Percentiles rank a stretch among this genome's conserved stretches.
Evolutionary conservation across 2,329 filamentous ascomycete species (phyloP).

Genomic region (Fulvia fulva): DNA sequence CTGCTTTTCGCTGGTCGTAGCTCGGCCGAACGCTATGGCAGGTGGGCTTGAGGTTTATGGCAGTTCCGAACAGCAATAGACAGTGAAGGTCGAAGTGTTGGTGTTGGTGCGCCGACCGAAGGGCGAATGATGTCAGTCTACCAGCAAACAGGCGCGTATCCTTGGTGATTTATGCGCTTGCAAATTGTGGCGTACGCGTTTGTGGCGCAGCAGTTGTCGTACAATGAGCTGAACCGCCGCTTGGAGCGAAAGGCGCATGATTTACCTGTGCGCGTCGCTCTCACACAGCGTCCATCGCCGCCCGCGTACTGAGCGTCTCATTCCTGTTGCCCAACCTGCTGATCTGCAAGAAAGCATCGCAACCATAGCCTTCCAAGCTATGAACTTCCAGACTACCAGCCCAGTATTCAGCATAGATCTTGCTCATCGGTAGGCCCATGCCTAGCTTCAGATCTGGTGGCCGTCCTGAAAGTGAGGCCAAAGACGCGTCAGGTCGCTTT

Average conservation of each 20-base stretch:
- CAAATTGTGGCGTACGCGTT: background rate
- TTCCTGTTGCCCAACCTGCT: constrained; percentile 97
- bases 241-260: no score
- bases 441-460: constrained; percentile 84
- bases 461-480: constrained; percentile 74
- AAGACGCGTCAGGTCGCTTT: constrained; percentile 57
- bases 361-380: constrained; percentile 90
- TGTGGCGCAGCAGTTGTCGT: background rate
- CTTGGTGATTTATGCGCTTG: background rate
- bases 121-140: background rate
- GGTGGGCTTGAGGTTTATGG: background rate
- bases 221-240: no score
- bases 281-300: constrained; percentile 43
- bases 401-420: constrained; percentile 97
- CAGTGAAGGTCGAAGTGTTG: background rate
- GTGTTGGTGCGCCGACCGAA: background rate
- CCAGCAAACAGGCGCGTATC: background rate
- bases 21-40: background rate
- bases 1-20: background rate
- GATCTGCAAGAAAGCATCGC: constrained; percentile 93
- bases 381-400: constrained; percentile 87
- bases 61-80: background rate
- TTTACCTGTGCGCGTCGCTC: no score
- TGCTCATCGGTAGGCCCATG: constrained; percentile 88
- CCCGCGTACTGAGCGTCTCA: constrained; percentile 70